phyloP scores from a whole-genome alignment of 257 asterid species.

The Plantago major region DNA sequence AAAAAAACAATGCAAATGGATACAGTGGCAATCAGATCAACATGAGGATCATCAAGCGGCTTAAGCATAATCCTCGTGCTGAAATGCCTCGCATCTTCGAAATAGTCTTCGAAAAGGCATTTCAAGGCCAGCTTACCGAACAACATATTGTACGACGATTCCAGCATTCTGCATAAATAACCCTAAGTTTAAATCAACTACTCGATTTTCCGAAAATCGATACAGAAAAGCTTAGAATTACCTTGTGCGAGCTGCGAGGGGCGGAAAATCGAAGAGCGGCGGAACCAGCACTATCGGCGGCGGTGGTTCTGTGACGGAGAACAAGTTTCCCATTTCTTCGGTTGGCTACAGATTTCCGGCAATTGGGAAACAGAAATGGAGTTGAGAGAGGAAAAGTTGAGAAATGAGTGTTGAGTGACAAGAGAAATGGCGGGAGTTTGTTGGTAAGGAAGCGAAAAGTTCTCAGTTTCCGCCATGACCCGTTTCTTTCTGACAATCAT shows the following conservation, averaged over 20 bases:
- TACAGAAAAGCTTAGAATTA: constrained; percentile 3
- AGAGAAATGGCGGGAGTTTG: constrained; percentile 25
- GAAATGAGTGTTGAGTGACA: background rate
- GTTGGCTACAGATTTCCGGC: background rate
- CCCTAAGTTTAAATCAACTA: constrained; percentile 1
- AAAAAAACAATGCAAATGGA: constrained; percentile 23
- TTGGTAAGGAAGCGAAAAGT: constrained; percentile 30
- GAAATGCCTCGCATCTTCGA: constrained; percentile 68
- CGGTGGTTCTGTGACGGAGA: constrained; percentile 39
- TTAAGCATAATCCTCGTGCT: constrained; percentile 74
- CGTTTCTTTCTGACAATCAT: constrained; percentile 20
- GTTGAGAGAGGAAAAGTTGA: constrained; percentile 3
- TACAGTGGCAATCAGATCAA: constrained; percentile 87
- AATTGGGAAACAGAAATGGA: background rate
- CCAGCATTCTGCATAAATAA: constrained; percentile 64
- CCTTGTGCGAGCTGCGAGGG: constrained; percentile 93
- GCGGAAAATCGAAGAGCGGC: constrained; percentile 93
- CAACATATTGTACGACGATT: constrained; percentile 72
- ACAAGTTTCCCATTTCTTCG: constrained; percentile 53
- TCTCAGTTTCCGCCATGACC: constrained; percentile 34
- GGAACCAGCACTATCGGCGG: constrained; percentile 94
- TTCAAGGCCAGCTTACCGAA: constrained; percentile 77
- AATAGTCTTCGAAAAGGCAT: constrained; percentile 76
- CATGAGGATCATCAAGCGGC: constrained; percentile 93
- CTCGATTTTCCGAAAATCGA: background rate